These are phyloP conservation scores for Pseudevernia furfuracea DNA, from an alignment of 495 filamentous ascomycete species.

Conservation along the genomic window DNA sequence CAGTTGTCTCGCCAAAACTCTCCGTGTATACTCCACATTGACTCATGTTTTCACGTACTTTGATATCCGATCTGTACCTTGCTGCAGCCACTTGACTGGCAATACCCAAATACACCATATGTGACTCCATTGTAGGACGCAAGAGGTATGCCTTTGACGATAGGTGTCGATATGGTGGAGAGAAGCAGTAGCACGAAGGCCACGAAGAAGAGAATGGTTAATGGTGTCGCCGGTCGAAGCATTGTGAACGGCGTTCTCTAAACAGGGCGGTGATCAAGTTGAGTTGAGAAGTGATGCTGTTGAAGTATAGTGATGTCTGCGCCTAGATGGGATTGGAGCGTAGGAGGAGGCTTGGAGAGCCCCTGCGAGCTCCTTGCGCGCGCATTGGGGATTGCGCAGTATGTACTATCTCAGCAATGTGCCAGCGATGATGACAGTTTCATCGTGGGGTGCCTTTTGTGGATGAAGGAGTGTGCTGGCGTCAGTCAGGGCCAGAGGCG, in stretches of 20 bases:
- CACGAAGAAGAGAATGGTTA: constrained; percentile 74
- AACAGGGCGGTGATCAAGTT: not conserved
- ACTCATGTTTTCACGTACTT: constrained; percentile 47
- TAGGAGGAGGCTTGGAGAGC: constrained; percentile 9
- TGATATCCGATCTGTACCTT: constrained; percentile 78
- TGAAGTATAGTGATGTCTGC: constrained; percentile 1
- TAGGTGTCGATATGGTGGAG: constrained; percentile 86
- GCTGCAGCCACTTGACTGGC: constrained; percentile 56
- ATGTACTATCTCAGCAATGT: not conserved
- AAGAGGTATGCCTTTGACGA: constrained; percentile 77
- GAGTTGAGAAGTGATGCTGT: constrained; percentile 7
- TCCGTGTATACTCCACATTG: not conserved
- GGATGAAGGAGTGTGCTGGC: not conserved
- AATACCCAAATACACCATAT: constrained; percentile 93
- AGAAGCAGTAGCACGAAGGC: constrained; percentile 82
- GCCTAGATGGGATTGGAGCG: constrained; percentile 9
- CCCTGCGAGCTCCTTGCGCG: constrained; percentile 10
- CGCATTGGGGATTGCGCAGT: constrained; percentile 12
- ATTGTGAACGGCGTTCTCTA: constrained; percentile 34
- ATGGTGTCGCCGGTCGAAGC: constrained; percentile 85
- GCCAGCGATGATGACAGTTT: not conserved
- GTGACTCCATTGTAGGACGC: constrained; percentile 66
- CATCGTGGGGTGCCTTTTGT: not conserved
- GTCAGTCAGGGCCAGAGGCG: constrained; percentile 3
- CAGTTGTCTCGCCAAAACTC: not conserved